Evolutionary conservation across 345 rosid species (phyloP).

Genomic region (Eutrema japonicum): DNA sequence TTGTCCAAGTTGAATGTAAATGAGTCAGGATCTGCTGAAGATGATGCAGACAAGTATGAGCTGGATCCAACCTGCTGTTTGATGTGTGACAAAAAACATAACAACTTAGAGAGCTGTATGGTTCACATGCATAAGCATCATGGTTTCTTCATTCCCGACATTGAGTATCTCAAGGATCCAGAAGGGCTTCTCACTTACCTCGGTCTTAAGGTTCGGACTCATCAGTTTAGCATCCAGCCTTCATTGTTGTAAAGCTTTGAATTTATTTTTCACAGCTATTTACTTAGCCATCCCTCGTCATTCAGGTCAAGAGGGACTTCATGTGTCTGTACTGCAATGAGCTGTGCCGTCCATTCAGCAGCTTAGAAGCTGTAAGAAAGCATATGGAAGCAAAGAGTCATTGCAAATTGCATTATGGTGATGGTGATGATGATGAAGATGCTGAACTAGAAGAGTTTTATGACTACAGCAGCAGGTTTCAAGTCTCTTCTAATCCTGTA

Average conservation of each 20-base stretch:
- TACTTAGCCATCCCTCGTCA: neutral
- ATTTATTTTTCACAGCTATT: neutral
- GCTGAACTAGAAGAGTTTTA: slow-evolving; percentile 94
- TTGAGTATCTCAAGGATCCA: slow-evolving; percentile 87
- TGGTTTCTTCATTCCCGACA: slow-evolving; percentile 88
- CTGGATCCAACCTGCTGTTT: slow-evolving; percentile 85
- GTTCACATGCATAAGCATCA: slow-evolving; percentile 96
- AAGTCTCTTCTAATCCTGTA: slow-evolving; percentile 12
- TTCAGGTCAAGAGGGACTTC: slow-evolving; percentile 83
- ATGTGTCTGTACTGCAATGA: slow-evolving; percentile 91
- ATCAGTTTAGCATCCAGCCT: slow-evolving; percentile 2
- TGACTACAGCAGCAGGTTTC: slow-evolving; percentile 91
- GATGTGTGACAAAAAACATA: slow-evolving; percentile 76
- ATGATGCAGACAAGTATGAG: slow-evolving; percentile 46
- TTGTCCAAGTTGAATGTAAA: slow-evolving; percentile 59
- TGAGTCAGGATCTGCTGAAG: slow-evolving; percentile 51
- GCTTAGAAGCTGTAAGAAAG: slow-evolving; percentile 96
- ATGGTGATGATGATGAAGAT: slow-evolving; percentile 87
- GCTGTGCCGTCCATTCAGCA: slow-evolving; percentile 68
- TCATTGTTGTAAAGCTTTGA: neutral
- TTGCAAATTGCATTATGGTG: slow-evolving; percentile 93
- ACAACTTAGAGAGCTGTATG: slow-evolving; percentile 74
- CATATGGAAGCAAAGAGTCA: slow-evolving; percentile 95
- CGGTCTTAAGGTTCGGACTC: slow-evolving; percentile 70
- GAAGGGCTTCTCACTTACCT: slow-evolving; percentile 84